These are phyloP conservation scores for Pulchroboletus neoregius DNA, from an alignment of 1,284 basidiomycete genomes.

Conservation along the genomic window DNA sequence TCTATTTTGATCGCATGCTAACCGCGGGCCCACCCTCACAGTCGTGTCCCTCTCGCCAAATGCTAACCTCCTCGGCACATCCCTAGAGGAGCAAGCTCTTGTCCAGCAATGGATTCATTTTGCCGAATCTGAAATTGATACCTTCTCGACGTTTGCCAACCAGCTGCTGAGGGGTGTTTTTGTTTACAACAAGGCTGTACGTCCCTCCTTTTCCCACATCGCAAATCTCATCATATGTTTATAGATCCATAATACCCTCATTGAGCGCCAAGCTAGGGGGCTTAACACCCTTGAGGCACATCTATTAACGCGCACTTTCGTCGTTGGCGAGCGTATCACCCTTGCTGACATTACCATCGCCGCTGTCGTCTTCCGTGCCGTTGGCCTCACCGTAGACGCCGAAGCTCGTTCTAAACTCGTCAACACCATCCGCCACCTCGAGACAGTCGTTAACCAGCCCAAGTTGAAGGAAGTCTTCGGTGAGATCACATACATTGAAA, in stretches of 20 bases:
- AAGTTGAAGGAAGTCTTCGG: conserved; percentile 67
- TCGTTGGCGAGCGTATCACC: conserved; percentile 92
- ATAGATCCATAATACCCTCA: conserved; percentile 53
- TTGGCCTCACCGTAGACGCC: conserved; percentile 58
- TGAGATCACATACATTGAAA: conserved; percentile 61
- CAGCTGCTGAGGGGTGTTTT: conserved; percentile 39
- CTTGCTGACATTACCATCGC: conserved; percentile 84
- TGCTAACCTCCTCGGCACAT: conserved; percentile 57
- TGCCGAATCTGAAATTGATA: conserved; percentile 53
- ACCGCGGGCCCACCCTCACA: conserved; percentile 34
- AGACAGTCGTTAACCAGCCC: conserved; percentile 84
- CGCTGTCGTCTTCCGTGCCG: conserved; percentile 49
- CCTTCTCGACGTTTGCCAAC: conserved; percentile 26
- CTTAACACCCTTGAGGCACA: conserved; percentile 70
- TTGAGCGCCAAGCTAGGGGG: conserved; percentile 52
- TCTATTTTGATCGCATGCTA: conserved; percentile 17
- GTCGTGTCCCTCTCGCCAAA: conserved; percentile 73
- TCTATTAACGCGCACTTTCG: conserved; percentile 81
- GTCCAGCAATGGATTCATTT: conserved; percentile 70
- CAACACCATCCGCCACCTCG: conserved; percentile 78
- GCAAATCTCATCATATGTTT: conserved; percentile 1
- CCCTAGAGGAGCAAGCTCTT: conserved; percentile 53
- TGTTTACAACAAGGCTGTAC: conserved; percentile 54
- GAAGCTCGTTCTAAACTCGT: conserved; percentile 63
- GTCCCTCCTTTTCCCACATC: conserved; percentile 39